These are phyloP conservation scores for Collariella sp. DNA, from an alignment of 495 filamentous ascomycete species.

Conservation along the genomic window DNA sequence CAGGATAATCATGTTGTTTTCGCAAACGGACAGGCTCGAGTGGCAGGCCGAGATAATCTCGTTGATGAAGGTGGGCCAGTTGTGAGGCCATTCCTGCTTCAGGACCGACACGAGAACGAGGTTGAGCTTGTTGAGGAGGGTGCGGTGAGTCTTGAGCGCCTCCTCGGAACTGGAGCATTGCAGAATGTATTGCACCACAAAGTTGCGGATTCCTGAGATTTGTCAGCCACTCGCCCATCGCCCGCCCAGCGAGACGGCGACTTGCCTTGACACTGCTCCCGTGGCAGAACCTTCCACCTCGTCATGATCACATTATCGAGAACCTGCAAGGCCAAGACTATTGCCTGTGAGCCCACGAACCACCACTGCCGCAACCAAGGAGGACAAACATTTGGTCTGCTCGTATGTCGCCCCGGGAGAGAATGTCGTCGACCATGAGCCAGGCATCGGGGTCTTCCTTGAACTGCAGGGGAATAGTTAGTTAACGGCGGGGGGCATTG, in stretches of 20 bases:
- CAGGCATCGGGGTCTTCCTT: slow-evolving; percentile 97
- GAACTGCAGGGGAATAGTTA: slow-evolving; percentile 53
- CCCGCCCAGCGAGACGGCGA: neutral
- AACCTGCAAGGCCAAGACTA: slow-evolving; percentile 90
- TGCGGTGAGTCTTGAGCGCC: slow-evolving; percentile 66
- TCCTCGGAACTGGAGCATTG: slow-evolving; percentile 84
- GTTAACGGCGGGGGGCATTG: neutral
- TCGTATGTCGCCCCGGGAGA: slow-evolving; percentile 81
- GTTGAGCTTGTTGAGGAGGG: slow-evolving; percentile 94
- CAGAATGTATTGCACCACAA: slow-evolving; percentile 96
- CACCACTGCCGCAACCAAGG: neutral
- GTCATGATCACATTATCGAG: slow-evolving; percentile 98
- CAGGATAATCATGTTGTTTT: slow-evolving; percentile 99
- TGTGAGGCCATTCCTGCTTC: slow-evolving; percentile 99
- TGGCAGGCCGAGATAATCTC: slow-evolving; percentile 96
- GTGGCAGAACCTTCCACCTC: slow-evolving; percentile 92
- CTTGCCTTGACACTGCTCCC: slow-evolving; percentile 86
- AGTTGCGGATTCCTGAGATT: slow-evolving; percentile 82
- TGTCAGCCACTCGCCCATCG: neutral
- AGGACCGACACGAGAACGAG: slow-evolving; percentile 93
- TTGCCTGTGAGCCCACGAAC: slow-evolving; percentile 37
- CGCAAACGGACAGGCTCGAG: slow-evolving; percentile 89
- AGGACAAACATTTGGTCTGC: slow-evolving; percentile 84
- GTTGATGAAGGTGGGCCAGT: slow-evolving; percentile 99
- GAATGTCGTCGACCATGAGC: slow-evolving; percentile 91